Base-by-base conservation (phyloP, 1,139 yeast species). In the Yamadazyma diospyri region DNA sequence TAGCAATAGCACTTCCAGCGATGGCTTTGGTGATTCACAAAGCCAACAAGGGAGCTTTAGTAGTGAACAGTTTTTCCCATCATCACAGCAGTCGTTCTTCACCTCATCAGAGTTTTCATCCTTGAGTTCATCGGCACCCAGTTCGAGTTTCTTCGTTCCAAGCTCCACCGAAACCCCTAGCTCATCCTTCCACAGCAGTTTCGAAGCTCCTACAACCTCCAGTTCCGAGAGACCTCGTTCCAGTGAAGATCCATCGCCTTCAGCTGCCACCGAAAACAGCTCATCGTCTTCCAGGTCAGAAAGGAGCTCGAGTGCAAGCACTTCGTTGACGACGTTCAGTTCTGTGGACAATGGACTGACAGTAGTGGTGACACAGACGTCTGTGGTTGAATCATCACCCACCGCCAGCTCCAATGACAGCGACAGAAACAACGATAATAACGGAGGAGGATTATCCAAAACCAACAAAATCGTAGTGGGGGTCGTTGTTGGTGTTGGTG, bases 401-500 rank as follows among this genome's bases (percentile, higher is more conserved):
- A 51, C 64, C 16, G 56, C 66, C 3, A 37, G 60, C 27, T 37
- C 50, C 13, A 42, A 43, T 17, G 35, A 42, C 37, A 46, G 23
- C 18, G 21, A 34, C 10, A 13, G 27, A 23, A 25, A 25, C 12
- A 31, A 38, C 27, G 23, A 27, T 20, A 29, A 23, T 23, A 25
- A 12, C n/a, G 14, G 36, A 15, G 48, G 61, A 10, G 74, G 75
- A 4, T 62, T 69, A 39, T 64, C 72, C 16, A 42, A 55, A 24
- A 66, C 73, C 34, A 69, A 69, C 45, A 61, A 56, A 37, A 65
- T 69, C 23, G 73, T 69, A 4, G 76, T 69, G 4, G 76, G 76
- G 27, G 75, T 69, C 2, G 75, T 69, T 27, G 76, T 69, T 10
- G 76, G 76, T 27, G 70, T 69, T 6, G 76, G 75, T 30, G 75